A percentile compares a stretch with the other conserved stretches of the same genome.
Conservation (phyloP, 352 stramenopile species). For the Phytophthora cactorum region DNA sequence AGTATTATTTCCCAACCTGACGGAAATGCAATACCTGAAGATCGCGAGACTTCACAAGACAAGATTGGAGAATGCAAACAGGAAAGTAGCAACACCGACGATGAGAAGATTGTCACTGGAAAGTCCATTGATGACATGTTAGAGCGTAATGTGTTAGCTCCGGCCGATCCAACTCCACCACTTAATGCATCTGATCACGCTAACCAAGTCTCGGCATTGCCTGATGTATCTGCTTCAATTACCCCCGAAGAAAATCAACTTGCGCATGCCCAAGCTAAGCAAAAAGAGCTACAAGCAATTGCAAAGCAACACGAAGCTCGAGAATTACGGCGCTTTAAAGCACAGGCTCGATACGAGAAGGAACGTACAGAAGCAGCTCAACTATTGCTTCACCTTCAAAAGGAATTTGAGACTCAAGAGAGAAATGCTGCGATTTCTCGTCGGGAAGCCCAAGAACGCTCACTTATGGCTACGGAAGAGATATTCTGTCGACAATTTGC, state of each 20-base stretch:
- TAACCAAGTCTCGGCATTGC: not conserved
- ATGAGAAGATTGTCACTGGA: not conserved
- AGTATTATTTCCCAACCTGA: not conserved
- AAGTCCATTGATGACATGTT: not conserved
- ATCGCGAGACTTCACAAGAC: not conserved
- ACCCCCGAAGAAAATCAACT: not conserved
- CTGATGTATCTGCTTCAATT: not conserved
- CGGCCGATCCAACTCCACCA: not conserved
- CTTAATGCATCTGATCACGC: not conserved
- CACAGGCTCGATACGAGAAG: conserved; percentile 16
- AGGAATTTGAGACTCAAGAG: conserved; percentile 30
- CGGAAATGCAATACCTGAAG: not conserved
- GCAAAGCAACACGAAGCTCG: conserved; percentile 29
- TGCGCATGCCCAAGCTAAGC: not conserved
- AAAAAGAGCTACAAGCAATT: conserved; percentile 16
- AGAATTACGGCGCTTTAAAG: conserved; percentile 21
- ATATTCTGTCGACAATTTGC: not conserved
- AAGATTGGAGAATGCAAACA: not conserved
- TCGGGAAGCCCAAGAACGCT: conserved; percentile 23
- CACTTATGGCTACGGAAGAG: conserved; percentile 28
- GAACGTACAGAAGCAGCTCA: conserved; percentile 17
- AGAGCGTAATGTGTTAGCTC: not conserved
- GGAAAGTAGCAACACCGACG: not conserved
- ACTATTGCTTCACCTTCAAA: conserved; percentile 24
- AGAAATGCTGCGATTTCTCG: conserved; percentile 7